These are phyloP conservation scores for Aspergillaceae sp. DNA, from an alignment of 2,329 filamentous ascomycete species.

Conservation along the genomic window DNA sequence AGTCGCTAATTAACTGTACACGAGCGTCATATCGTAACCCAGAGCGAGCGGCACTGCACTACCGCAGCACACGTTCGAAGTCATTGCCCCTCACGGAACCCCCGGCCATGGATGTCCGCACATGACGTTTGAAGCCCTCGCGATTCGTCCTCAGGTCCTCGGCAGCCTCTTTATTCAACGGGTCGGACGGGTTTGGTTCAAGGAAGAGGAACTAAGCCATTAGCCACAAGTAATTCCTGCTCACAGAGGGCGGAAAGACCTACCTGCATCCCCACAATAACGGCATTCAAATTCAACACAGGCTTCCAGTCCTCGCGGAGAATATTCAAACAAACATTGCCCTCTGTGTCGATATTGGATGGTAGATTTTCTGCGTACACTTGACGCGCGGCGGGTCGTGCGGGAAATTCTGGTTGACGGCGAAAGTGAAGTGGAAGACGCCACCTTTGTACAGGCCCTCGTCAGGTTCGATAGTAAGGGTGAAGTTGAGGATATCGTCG, in stretches of 20 bases:
- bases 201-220: constrained; percentile 76
- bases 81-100: constrained; percentile 61
- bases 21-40: constrained; percentile 10
- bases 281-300: constrained; percentile 89
- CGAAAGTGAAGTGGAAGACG: constrained; percentile 80
- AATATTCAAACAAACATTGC: constrained; percentile 97
- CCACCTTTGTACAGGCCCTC: constrained; percentile 77
- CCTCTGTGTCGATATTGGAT: constrained; percentile 96
- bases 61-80: constrained; percentile 74
- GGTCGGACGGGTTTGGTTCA: constrained; percentile 92
- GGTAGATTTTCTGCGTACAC: constrained; percentile 97
- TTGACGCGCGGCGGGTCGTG: constrained; percentile 97
- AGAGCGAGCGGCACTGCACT: constrained; percentile 9
- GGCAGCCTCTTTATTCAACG: constrained; percentile 96
- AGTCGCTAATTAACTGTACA: constrained; percentile 28
- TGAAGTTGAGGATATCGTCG: constrained; percentile 51
- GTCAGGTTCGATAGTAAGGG: constrained; percentile 41
- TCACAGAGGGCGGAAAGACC: not conserved
- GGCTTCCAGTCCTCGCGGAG: constrained; percentile 98
- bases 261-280: constrained; percentile 88
- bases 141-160: constrained; percentile 80
- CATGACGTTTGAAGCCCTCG: constrained; percentile 86
- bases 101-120: constrained; percentile 73
- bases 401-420: constrained; percentile 89
- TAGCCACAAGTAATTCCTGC: not conserved